A percentile compares a stretch with the other conserved stretches of the same genome.
Conservation (phyloP, 352 stramenopile genomes). For the Globisporangium mamillatum region DNA sequence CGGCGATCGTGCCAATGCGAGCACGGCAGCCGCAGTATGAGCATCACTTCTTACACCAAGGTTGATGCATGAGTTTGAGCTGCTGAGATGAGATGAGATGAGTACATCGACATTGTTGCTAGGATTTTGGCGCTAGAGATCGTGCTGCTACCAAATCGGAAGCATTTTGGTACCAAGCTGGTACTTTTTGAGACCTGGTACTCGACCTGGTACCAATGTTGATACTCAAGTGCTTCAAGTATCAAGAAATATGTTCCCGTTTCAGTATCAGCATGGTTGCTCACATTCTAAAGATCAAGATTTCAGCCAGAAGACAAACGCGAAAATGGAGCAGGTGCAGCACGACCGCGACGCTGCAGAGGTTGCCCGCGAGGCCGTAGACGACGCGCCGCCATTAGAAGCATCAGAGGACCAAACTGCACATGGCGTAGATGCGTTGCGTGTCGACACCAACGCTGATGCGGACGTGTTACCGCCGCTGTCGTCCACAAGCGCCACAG, state of each 20-base stretch:
- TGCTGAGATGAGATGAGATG: not conserved
- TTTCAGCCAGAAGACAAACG: not conserved
- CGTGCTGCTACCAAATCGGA: not conserved
- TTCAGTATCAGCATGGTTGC: not conserved
- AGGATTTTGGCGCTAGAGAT: too few relatives aligned
- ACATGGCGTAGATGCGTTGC: not conserved
- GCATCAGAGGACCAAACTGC: not conserved
- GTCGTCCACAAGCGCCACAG: not conserved
- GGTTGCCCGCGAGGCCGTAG: not conserved
- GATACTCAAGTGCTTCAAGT: not conserved
- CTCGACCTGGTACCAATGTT: not conserved
- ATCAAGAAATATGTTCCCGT: too few relatives aligned
- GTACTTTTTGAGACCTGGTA: not conserved
- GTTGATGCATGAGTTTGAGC: not conserved
- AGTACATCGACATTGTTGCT: too few relatives aligned
- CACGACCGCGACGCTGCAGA: not conserved
- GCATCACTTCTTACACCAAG: not conserved
- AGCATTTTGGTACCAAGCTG: not conserved
- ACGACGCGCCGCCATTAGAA: not conserved
- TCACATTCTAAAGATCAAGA: not conserved
- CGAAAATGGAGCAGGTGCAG: not conserved
- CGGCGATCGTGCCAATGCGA: constrained; percentile 5
- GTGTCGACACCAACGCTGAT: not conserved
- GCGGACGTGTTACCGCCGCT: not conserved
- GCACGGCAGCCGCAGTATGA: not conserved